These are phyloP conservation scores for Nicotiana rustica DNA, from an alignment of 305 asterid species.

Conservation along the genomic window DNA sequence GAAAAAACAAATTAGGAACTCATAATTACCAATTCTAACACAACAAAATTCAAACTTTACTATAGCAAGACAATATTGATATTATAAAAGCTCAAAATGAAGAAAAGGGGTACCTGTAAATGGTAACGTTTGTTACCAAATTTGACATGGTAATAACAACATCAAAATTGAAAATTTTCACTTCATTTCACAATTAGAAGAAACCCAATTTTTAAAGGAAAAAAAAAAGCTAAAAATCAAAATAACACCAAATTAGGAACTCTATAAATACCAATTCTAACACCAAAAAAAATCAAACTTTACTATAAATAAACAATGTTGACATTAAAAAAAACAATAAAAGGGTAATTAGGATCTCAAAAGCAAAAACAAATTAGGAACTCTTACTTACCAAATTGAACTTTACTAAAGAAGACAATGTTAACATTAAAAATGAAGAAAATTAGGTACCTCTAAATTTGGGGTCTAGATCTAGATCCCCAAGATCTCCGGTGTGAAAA, in stretches of 20 bases:
- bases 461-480: slow-evolving; percentile 84
- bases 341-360: not conserved
- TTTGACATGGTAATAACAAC: not conserved
- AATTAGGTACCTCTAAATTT: slow-evolving; percentile 55
- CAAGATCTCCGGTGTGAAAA: slow-evolving; percentile 58
- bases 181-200: not conserved
- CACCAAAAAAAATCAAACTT: not conserved
- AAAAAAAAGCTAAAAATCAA: not conserved
- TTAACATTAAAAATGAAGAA: slow-evolving; percentile 13
- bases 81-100: no score
- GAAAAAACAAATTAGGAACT: not conserved
- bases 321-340: not conserved
- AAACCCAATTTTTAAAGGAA: not conserved
- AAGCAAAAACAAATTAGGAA: not conserved
- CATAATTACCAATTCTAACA: not conserved
- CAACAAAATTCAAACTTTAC: not conserved
- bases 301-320: not conserved
- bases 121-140: not conserved
- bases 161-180: not conserved
- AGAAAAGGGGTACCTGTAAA: not conserved
- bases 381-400: not conserved
- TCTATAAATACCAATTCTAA: not conserved
- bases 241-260: not conserved
- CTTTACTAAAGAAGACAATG: not conserved
- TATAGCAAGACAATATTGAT: no score